Base-by-base conservation (phyloP, 345 rosid species). In the Brassica rapa region DNA sequence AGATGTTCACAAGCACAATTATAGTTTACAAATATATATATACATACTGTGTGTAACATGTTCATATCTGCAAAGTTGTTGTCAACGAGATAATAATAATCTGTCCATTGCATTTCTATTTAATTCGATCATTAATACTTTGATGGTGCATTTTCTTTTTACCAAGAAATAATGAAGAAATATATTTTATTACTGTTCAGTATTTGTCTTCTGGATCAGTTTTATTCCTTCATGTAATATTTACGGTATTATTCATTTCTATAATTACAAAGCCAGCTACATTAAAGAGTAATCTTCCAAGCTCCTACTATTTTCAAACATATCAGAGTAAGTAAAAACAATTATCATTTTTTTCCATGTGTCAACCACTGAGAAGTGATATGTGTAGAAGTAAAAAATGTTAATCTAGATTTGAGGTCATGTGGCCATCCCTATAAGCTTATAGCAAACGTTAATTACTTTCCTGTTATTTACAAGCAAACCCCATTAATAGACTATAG, bases 51-150 rank as follows among this genome's bases (percentile, higher is more conserved):
- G 56, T 71, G 12, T 43, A n/a, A 5, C 24, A 65, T 74, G 33
- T 59, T 41, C 37, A 68, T 76, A 68, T 60, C 9, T 71, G 41
- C 15, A 23, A 0, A 46, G 57, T 67, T 67, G 64, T 1, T 59
- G 68, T 59, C 39, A 66, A 49, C 64, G 23, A 67, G 35, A 73
- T 16, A 68, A 61, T 73, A 73, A 68, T 25, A 43, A 23, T 11
- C 25, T 79, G 82, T 67, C 73, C 69, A 7, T 24, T 61, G 56
- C 68, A 66, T 32, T 72, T 15, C 63, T 59, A 72, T 67, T 78
- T 60, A 59, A 49, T 79, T 60, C 43, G 12, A 32, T 15, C 59
- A 68, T 61, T 49, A 66, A 66, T 72, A 66, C 65, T 61, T 68
- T 68, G 35, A 73, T 79, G 57, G 64, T 79, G 57, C 55, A 60